Evolutionary conservation across 345 rosid genomes (phyloP).

Genomic region (Sisymbrium irio): DNA sequence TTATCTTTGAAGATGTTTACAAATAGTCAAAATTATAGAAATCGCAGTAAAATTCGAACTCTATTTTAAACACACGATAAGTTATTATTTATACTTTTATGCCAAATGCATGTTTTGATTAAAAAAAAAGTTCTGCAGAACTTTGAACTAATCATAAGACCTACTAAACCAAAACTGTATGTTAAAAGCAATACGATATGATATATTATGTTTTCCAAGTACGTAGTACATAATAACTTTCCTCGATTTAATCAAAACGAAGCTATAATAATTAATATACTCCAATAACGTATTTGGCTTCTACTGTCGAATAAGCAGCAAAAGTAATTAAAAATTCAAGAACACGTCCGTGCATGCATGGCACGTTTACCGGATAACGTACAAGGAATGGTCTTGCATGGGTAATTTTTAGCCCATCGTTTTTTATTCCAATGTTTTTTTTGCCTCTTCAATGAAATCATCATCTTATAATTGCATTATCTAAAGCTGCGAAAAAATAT

Average conservation of each 20-base stretch:
- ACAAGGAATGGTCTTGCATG: conserved; percentile 53
- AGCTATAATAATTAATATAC: conserved; percentile 15
- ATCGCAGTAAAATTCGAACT: not conserved
- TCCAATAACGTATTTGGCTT: conserved; percentile 10
- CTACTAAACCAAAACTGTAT: conserved; percentile 9
- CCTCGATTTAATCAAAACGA: conserved; percentile 18
- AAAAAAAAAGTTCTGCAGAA: not conserved
- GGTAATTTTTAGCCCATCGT: conserved; percentile 15
- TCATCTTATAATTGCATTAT: conserved; percentile 66
- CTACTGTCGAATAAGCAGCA: conserved; percentile 11
- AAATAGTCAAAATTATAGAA: not conserved
- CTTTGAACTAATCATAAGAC: not conserved
- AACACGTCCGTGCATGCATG: conserved; percentile 46
- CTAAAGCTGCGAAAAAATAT: conserved; percentile 33
- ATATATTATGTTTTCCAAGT: not conserved
- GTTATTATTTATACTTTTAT: not conserved
- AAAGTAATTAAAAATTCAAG: conserved; percentile 10
- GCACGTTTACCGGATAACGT: conserved; percentile 53
- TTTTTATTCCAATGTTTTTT: conserved; percentile 31
- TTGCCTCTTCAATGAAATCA: conserved; percentile 62
- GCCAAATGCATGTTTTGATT: not conserved
- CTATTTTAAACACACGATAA: not conserved
- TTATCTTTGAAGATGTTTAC: not conserved
- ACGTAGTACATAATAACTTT: not conserved
- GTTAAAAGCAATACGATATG: not conserved